Percentiles rank a stretch among this genome's conserved stretches.
Evolutionary conservation across 768 basidiomycete species (phyloP).

Genomic region (Nidularia sp.): DNA sequence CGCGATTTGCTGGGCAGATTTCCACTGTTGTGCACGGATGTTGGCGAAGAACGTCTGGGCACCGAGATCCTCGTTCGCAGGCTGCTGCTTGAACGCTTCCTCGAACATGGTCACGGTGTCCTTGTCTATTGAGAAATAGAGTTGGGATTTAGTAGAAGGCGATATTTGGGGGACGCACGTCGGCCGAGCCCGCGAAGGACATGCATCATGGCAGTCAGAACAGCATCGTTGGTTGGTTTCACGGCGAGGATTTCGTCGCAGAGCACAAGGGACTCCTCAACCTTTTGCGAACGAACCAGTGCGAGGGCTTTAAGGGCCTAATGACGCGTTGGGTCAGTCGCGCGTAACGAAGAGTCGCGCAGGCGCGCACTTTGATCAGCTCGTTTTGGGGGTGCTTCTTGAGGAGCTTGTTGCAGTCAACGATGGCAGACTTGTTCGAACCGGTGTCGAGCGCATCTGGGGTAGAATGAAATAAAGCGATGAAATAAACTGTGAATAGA

Average conservation of each 20-base stretch:
- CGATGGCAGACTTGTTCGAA: conserved; percentile 82
- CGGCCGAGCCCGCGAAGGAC: conserved; percentile 77
- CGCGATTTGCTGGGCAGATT: conserved; percentile 80
- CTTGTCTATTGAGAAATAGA: conserved; percentile 37
- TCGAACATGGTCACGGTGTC: conserved; percentile 86
- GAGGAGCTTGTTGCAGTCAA: conserved; percentile 81
- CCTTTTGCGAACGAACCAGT: conserved; percentile 78
- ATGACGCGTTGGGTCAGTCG: conserved; percentile 3
- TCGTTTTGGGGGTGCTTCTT: conserved; percentile 80
- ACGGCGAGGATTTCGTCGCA: conserved; percentile 77
- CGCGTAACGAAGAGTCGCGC: conserved; percentile 7
- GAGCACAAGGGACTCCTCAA: conserved; percentile 74
- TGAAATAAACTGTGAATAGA: neutral
- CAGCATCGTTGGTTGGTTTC: conserved; percentile 70
- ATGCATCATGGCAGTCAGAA: conserved; percentile 79
- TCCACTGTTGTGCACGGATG: conserved; percentile 78
- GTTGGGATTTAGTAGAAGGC: neutral
- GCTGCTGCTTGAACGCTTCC: conserved; percentile 79
- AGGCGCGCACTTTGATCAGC: conserved; percentile 55
- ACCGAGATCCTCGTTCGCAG: conserved; percentile 78
- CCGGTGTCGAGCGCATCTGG: conserved; percentile 83
- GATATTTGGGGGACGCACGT: conserved; percentile 26
- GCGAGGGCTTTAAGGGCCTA: conserved; percentile 85
- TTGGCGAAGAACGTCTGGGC: conserved; percentile 85
- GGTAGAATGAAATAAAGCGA: conserved; percentile 1